Evolutionary conservation across 495 filamentous ascomycete genomes (phyloP).

Genomic region (Penicillium chermesinum): DNA sequence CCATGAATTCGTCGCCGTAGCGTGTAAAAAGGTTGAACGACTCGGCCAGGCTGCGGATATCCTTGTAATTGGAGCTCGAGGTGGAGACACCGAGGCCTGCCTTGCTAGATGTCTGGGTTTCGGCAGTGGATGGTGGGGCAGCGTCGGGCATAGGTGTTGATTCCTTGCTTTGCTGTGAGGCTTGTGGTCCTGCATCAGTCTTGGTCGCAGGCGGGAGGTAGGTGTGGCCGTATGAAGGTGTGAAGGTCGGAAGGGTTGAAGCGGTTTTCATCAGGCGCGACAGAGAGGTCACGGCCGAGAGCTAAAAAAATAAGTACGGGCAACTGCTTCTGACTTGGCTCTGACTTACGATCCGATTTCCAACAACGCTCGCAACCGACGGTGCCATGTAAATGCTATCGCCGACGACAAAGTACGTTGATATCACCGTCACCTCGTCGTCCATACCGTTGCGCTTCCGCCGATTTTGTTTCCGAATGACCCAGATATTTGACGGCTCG

Average conservation of each 20-base stretch:
- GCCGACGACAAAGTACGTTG: slow-evolving; percentile 79
- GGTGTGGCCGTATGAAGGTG: slow-evolving; percentile 66
- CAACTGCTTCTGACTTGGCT: background rate
- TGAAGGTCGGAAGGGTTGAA: slow-evolving; percentile 62
- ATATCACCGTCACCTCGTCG: slow-evolving; percentile 65
- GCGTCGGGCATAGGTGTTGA: slow-evolving; percentile 57
- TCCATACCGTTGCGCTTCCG: slow-evolving; percentile 53
- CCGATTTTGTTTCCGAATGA: slow-evolving; percentile 84
- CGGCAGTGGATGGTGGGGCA: slow-evolving; percentile 12
- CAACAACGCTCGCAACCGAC: slow-evolving; percentile 68
- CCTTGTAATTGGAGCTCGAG: slow-evolving; percentile 31
- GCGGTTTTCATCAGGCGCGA: slow-evolving; percentile 59
- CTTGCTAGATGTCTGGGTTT: slow-evolving; percentile 30
- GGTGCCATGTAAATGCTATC: slow-evolving; percentile 91
- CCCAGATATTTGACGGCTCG: slow-evolving; percentile 69
- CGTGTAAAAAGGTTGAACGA: slow-evolving; percentile 58
- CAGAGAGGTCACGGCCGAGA: slow-evolving; percentile 58
- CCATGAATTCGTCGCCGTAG: slow-evolving; percentile 77
- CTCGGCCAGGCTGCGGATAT: slow-evolving; percentile 59
- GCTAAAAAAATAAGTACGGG: slow-evolving; percentile 46
- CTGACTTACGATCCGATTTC: slow-evolving; percentile 61
- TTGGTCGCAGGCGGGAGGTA: slow-evolving; percentile 57
- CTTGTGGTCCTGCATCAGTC: slow-evolving; percentile 28
- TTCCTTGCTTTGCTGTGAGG: slow-evolving; percentile 49
- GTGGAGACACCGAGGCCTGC: slow-evolving; percentile 31